These are phyloP conservation scores for Ceratobasidium sp. DNA, from an alignment of 1,284 basidiomycete species.

Conservation along the genomic window DNA sequence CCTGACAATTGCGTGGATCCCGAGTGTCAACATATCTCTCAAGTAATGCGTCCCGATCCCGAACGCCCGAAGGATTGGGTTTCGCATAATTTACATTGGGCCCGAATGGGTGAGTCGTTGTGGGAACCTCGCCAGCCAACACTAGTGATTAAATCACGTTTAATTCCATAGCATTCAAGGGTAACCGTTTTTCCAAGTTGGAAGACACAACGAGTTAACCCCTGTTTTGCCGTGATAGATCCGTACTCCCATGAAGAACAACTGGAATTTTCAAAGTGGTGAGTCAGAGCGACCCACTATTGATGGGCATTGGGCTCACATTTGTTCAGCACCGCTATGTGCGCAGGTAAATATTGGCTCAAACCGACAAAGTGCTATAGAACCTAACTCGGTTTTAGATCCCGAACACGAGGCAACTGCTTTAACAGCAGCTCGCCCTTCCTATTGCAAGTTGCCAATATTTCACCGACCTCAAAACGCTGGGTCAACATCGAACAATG, in stretches of 20 bases:
- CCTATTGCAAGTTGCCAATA: slow-evolving; percentile 65
- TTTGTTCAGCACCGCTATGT: slow-evolving; percentile 64
- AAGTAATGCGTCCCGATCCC: slow-evolving; percentile 60
- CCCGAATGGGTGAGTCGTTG: slow-evolving; percentile 52
- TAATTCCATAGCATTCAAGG: slow-evolving; percentile 34
- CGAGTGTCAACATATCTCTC: slow-evolving; percentile 62
- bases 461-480: slow-evolving; percentile 61
- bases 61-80: slow-evolving; percentile 65
- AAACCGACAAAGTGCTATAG: background rate
- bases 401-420: slow-evolving; percentile 61
- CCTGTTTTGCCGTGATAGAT: slow-evolving; percentile 54
- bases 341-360: slow-evolving; percentile 56
- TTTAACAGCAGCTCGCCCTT: slow-evolving; percentile 60
- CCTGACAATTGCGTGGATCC: slow-evolving; percentile 57
- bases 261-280: slow-evolving; percentile 66
- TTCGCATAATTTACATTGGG: slow-evolving; percentile 66
- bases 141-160: background rate
- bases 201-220: background rate
- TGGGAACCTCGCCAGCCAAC: background rate
- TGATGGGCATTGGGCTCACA: background rate
- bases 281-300: slow-evolving; percentile 47
- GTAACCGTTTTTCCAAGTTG: background rate
- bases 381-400: slow-evolving; percentile 54
- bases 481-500: slow-evolving; percentile 50
- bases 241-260: slow-evolving; percentile 69